Evolutionary conservation across 208 protist species (phyloP), one percentile per base, ranked within the genome.

Genomic region (Phytomonas sp.): DNA sequence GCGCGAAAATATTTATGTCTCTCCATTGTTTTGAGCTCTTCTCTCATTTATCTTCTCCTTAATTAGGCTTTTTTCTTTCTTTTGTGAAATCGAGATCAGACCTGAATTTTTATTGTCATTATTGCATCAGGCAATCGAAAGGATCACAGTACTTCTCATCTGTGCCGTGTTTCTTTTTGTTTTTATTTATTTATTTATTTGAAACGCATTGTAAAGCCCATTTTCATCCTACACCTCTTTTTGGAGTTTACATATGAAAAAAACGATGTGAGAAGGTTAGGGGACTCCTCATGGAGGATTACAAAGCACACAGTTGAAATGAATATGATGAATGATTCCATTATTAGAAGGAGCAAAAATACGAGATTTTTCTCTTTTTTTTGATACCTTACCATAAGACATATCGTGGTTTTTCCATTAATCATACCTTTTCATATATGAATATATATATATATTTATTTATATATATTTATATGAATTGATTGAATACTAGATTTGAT

Each of bases 111-210:
- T 11, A 37, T 37, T 37, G 8, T 37, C 8, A 37, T 37, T 37
- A 37, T 37, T 37, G 5, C 12, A 49, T 49, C 40, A 16, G 14
- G 3, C 14, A 49, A 16, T 49, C 40, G 40, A 49, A 49, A 49
- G 40, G 19, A 49, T 49, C 16, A 12, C 14, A 33, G 23, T 65
- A 33, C 68, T 66, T 62, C 34, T 61, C n/a, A 29, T 66, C 33
- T 72, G 68, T 66, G 66, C 29, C 52, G 60, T 45, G 12, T 36
- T 61, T 31, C 2, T 49, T 49, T 49, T 49, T 49, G 3, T 49
- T 49, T 49, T 16, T n/a, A n/a, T n/a, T n/a, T n/a, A n/a, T n/a
- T n/a, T n/a, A n/a, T n/a, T 49, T 12, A 16, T 49, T 49, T 19
- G 40, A 49, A 12, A 49, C 3, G 40, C 40, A 16, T 49, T 10